Evolutionary conservation across 2,329 filamentous ascomycete genomes (phyloP).

Genomic region (Curvularia sp.): DNA sequence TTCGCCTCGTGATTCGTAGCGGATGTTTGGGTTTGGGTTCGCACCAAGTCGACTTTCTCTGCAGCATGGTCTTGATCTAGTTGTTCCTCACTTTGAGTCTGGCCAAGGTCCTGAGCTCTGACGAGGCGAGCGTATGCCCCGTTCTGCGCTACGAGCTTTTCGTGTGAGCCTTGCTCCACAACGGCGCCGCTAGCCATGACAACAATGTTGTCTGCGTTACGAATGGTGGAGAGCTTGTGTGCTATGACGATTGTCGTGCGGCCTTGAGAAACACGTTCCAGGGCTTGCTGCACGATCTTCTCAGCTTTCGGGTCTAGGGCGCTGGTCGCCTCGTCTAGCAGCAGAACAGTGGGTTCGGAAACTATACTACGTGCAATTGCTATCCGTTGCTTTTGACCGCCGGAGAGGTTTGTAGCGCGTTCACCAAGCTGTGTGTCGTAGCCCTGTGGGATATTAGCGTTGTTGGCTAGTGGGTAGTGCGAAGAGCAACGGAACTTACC

Average conservation of each 20-base stretch:
- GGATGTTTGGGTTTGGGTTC: constrained; percentile 42
- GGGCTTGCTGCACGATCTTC: constrained; percentile 88
- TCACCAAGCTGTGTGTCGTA: constrained; percentile 95
- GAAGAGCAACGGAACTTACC: constrained; percentile 26
- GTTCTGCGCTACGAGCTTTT: constrained; percentile 73
- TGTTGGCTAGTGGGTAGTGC: background rate
- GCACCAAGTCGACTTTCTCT: constrained; percentile 31
- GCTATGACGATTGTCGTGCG: constrained; percentile 96
- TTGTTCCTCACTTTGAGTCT: constrained; percentile 27
- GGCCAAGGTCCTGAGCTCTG: constrained; percentile 57
- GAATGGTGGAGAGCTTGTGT: constrained; percentile 92
- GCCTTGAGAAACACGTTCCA: constrained; percentile 83
- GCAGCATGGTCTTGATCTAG: constrained; percentile 26
- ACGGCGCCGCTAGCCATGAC: constrained; percentile 85
- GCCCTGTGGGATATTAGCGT: constrained; percentile 66
- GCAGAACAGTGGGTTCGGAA: constrained; percentile 84
- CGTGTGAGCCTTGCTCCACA: constrained; percentile 88
- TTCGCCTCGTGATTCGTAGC: constrained; percentile 30
- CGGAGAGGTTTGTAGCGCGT: constrained; percentile 86
- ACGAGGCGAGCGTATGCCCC: constrained; percentile 80
- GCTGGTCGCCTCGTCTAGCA: constrained; percentile 86
- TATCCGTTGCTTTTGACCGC: constrained; percentile 95
- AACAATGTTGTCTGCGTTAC: constrained; percentile 91
- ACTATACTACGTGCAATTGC: constrained; percentile 90
- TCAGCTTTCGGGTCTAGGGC: constrained; percentile 94